Base-by-base conservation (phyloP, 495 filamentous ascomycete genomes). In the Parmelia sp. region DNA sequence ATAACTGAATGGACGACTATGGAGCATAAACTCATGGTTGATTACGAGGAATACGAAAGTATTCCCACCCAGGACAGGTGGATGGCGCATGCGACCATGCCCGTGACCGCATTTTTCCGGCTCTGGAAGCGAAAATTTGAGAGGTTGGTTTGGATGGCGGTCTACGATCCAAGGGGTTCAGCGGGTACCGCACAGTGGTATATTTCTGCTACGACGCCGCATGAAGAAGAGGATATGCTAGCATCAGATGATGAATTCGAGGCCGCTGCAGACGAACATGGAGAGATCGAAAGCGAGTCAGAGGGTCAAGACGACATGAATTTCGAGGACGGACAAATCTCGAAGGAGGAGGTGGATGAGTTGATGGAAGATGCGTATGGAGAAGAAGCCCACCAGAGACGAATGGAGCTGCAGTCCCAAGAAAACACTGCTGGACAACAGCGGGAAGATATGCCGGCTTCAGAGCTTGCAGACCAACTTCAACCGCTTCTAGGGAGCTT, bases 1-100 rank as follows among this genome's bases (percentile, higher is more conserved):
- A 62, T 62, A 27, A 62, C 45, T 5, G 60, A 62, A 23, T 62
- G 27, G 15, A 56, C 60, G 25, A 45, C n/a, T n/a, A 36, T 57
- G 23, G 59, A n/a, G 17, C 62, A 60, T 23, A 65, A 49, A 39
- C 19, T 68, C 36, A 60, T 65, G 35, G 19, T 68, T 19, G 57
- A 66, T 35, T 27, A 39, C 31, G 63, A 40, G 4, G 37, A 65
- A 12, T 68, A 68, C 29, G 44, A 65, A 6, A 19, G 21, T 3
- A 33, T 68, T 33, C 42, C 66, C 11, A 45, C 36, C 23, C 55
- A 59, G 42, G 66, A 68, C n/a, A 58, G 60, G 23, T 68, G 66
- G 66, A 68, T 68, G 66, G 66, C 66, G 10, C 61, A 68, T 45
- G 25, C 49, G 25, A 68, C 66, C 17, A 35, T 66, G n/a, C 39